Percentiles rank a stretch among this genome's conserved stretches.
These are phyloP conservation scores for Lachnellula occidentalis DNA, from an alignment of 2,329 filamentous ascomycete genomes.

Conservation along the genomic window DNA sequence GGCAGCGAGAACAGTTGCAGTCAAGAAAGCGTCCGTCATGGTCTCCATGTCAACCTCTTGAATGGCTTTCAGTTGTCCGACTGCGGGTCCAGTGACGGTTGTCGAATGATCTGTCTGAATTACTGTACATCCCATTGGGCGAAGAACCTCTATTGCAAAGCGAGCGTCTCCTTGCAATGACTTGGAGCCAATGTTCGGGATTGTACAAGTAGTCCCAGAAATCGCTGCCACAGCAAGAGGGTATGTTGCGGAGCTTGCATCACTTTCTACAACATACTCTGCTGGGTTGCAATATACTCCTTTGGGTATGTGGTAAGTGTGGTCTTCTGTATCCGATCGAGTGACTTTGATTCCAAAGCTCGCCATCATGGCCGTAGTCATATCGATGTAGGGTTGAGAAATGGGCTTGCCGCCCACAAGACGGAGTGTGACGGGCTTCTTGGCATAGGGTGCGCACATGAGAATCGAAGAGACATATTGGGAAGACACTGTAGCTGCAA, in stretches of 20 bases:
- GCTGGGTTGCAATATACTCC: slow-evolving; percentile 76
- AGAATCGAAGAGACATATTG: slow-evolving; percentile 97
- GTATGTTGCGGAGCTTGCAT: slow-evolving; percentile 96
- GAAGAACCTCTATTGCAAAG: slow-evolving; percentile 84
- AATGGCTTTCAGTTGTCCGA: slow-evolving; percentile 68
- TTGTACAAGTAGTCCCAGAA: slow-evolving; percentile 89
- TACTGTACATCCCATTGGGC: slow-evolving; percentile 90
- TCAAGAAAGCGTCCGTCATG: slow-evolving; percentile 98
- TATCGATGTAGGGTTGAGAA: slow-evolving; percentile 95
- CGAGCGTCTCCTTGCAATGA: slow-evolving; percentile 93
- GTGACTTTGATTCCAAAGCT: slow-evolving; percentile 80
- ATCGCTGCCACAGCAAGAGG: slow-evolving; percentile 91
- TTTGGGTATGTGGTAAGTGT: slow-evolving; percentile 91
- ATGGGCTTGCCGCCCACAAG: slow-evolving; percentile 96
- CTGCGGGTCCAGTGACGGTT: slow-evolving; percentile 82
- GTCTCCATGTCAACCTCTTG: slow-evolving; percentile 93
- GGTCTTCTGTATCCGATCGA: slow-evolving; percentile 69
- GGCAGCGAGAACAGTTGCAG: slow-evolving; percentile 86
- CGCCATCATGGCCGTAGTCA: slow-evolving; percentile 98
- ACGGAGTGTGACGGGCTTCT: slow-evolving; percentile 82
- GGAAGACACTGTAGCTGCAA: slow-evolving; percentile 95
- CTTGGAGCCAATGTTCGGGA: slow-evolving; percentile 89
- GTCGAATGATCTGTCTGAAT: slow-evolving; percentile 80
- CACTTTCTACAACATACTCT: slow-evolving; percentile 90
- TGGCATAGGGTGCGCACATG: slow-evolving; percentile 96